These are phyloP conservation scores for Cladosporium austrohemisphaericum DNA, from an alignment of 2,329 filamentous ascomycete species.

Conservation along the genomic window DNA sequence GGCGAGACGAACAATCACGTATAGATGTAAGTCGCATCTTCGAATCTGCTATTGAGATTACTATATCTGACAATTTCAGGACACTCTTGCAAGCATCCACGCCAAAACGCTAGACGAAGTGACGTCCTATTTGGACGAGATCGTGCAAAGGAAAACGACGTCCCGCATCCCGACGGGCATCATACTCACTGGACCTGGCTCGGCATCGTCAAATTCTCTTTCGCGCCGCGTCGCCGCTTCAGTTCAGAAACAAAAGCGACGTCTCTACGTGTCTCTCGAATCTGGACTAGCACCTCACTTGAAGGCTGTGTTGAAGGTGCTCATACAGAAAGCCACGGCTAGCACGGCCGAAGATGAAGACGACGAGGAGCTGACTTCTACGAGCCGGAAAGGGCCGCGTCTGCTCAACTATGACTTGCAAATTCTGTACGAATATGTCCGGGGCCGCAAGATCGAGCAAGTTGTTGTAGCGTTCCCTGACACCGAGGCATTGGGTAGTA, in stretches of 20 bases:
- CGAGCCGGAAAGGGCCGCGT: conserved; percentile 52
- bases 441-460: conserved; percentile 51
- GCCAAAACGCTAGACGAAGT: conserved; percentile 36
- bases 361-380: conserved; percentile 43
- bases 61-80: conserved; percentile 33
- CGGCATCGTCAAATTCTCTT: conserved; percentile 70
- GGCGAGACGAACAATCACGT: conserved; percentile 60
- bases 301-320: conserved; percentile 67
- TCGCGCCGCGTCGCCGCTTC: conserved; percentile 61
- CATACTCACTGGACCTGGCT: conserved; percentile 73
- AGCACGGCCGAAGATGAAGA: conserved; percentile 37
- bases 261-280: conserved; percentile 62
- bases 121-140: conserved; percentile 12
- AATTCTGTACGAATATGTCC: conserved; percentile 60
- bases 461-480: conserved; percentile 74
- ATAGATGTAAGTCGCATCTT: conserved; percentile 51
- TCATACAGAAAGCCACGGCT: conserved; percentile 64
- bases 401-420: conserved; percentile 77
- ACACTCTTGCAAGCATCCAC: conserved; percentile 12
- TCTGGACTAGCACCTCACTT: conserved; percentile 70
- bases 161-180: conserved; percentile 36
- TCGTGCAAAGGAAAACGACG: conserved; percentile 11
- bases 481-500: conserved; percentile 74
- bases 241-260: conserved; percentile 37
- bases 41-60: conserved; percentile 38